These are phyloP conservation scores for Tuber brumale DNA, from an alignment of 495 filamentous ascomycete genomes.

Conservation along the genomic window DNA sequence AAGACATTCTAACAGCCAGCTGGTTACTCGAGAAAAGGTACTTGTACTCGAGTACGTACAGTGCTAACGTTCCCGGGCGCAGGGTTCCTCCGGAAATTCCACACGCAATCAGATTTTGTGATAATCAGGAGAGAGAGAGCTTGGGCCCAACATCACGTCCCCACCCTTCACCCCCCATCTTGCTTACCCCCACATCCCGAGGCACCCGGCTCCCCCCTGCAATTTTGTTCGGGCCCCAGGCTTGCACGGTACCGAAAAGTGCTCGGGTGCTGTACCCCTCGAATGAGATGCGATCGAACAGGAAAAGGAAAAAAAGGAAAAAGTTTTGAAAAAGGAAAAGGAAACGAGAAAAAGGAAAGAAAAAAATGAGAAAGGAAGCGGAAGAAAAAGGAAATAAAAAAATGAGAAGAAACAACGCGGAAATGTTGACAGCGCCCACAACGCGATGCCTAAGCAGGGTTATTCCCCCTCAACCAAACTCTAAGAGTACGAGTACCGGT, in stretches of 20 bases:
- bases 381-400: neutral
- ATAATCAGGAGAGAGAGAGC: neutral
- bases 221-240: neutral
- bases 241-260: neutral
- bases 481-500: too few relatives aligned
- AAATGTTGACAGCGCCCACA: neutral
- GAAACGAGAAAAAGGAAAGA: neutral
- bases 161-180: neutral
- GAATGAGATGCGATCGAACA: too few relatives aligned
- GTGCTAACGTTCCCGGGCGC: neutral
- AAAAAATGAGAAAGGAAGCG: neutral
- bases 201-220: too few relatives aligned
- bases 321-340: neutral
- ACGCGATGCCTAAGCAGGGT: neutral
- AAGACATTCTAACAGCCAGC: neutral
- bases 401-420: neutral
- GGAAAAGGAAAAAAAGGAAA: too few relatives aligned
- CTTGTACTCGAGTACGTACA: too few relatives aligned
- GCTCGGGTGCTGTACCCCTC: too few relatives aligned
- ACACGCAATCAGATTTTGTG: neutral
- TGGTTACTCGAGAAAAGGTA: too few relatives aligned
- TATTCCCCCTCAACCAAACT: too few relatives aligned
- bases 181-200: neutral
- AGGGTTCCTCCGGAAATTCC: neutral
- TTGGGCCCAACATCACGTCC: too few relatives aligned